These are phyloP conservation scores for Sclerotinia borealis DNA, from an alignment of 2,329 filamentous ascomycete species.

Conservation along the genomic window DNA sequence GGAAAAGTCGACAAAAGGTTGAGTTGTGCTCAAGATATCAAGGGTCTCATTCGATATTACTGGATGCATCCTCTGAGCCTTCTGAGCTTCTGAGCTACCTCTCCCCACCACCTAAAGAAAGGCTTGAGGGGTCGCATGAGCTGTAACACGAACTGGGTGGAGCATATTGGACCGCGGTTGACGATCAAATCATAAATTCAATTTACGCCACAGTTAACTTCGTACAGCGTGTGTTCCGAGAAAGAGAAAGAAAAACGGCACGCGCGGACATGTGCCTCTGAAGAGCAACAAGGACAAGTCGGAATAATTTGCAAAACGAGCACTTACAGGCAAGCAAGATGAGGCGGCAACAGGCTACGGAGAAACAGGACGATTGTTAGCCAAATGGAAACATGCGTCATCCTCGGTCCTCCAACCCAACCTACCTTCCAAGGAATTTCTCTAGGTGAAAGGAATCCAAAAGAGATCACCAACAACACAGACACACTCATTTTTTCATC, in stretches of 20 bases:
- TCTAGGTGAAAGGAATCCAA: not conserved
- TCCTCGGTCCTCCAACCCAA: conserved; percentile 7
- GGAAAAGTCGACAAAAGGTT: conserved; percentile 4
- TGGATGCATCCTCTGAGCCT: conserved; percentile 3
- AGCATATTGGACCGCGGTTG: conserved; percentile 19
- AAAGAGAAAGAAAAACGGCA: conserved; percentile 11
- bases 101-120: conserved; percentile 9
- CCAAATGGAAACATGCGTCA: conserved; percentile 7
- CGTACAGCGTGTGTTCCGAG: conserved; percentile 13
- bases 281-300: conserved; percentile 10
- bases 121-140: conserved; percentile 21
- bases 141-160: conserved; percentile 18
- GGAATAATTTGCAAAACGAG: conserved; percentile 10
- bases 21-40: not conserved
- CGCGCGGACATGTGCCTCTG: conserved; percentile 14
- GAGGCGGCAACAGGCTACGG: conserved; percentile 1
- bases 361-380: not conserved
- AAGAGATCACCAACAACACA: not conserved
- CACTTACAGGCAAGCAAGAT: conserved; percentile 6
- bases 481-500: conserved; percentile 7
- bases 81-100: not conserved
- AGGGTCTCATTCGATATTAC: conserved; percentile 2
- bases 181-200: conserved; percentile 20
- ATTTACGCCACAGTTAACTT: conserved; percentile 12
- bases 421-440: not conserved